These are phyloP conservation scores for Vachellia pachyceras DNA, from an alignment of 306 rosid species.

Conservation along the genomic window DNA sequence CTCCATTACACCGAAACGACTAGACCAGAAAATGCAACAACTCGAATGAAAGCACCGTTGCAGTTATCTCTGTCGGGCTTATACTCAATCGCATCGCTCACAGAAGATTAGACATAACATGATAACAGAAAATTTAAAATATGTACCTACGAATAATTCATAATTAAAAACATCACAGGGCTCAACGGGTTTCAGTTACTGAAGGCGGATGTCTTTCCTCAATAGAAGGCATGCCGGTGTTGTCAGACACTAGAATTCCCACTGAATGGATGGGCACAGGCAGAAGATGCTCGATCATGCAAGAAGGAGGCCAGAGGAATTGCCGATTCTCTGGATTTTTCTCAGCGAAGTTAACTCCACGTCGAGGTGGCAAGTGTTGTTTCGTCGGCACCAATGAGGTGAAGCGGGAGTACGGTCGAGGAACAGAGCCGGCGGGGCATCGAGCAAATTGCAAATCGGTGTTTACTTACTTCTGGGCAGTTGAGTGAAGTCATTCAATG, in stretches of 20 bases:
- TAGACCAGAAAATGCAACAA: background rate
- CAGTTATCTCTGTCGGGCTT: background rate
- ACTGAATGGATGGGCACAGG: background rate
- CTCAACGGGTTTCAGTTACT: background rate
- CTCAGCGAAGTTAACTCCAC: background rate
- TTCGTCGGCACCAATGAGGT: background rate
- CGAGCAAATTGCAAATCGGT: background rate
- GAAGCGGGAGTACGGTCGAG: background rate
- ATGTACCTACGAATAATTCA: background rate
- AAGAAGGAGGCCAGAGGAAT: background rate
- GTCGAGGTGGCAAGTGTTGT: background rate
- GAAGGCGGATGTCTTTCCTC: background rate
- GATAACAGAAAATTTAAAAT: background rate
- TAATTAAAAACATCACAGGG: background rate
- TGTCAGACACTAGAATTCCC: background rate
- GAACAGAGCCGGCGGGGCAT: too few relatives aligned
- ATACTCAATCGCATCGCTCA: background rate
- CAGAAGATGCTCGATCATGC: background rate
- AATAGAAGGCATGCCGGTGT: background rate
- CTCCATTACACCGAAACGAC: too few relatives aligned
- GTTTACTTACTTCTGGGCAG: background rate
- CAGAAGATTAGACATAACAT: background rate
- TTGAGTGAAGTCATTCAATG: background rate
- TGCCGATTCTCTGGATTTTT: background rate
- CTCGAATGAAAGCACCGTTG: background rate